These are phyloP conservation scores for Hordeum pubiflorum DNA, from an alignment of 202 grass and related monocot genomes.

Conservation along the genomic window DNA sequence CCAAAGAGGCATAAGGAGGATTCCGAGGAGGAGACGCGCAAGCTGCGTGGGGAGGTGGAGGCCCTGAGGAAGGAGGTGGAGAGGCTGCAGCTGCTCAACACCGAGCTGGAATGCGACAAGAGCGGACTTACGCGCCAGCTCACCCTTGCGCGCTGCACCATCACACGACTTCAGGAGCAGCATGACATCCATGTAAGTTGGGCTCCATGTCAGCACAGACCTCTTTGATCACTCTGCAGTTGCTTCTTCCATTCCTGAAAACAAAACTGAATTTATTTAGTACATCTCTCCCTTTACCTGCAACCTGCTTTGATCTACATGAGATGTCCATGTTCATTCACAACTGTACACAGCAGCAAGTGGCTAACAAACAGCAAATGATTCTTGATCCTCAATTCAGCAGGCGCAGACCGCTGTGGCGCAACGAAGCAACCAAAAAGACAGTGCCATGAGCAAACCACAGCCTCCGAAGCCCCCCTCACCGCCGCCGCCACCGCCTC, in stretches of 20 bases:
- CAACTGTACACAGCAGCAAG: neutral
- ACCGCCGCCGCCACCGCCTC: neutral
- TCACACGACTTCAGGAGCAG: slow-evolving; percentile 27
- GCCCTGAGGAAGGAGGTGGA: slow-evolving; percentile 48
- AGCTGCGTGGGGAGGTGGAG: slow-evolving; percentile 47
- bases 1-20: slow-evolving; percentile 12
- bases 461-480: slow-evolving; percentile 10
- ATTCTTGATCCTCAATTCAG: neutral
- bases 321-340: neutral
- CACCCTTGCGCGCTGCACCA: slow-evolving; percentile 13
- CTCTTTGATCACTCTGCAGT: neutral
- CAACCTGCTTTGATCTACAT: neutral
- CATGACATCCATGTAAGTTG: slow-evolving; percentile 22
- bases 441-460: neutral
- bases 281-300: neutral
- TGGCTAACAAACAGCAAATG: neutral
- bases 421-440: neutral
- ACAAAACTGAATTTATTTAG: neutral
- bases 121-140: slow-evolving; percentile 40
- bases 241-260: neutral
- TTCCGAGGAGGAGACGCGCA: slow-evolving; percentile 18
- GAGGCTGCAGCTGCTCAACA: slow-evolving; percentile 52
- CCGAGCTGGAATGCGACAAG: slow-evolving; percentile 49
- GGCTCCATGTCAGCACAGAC: neutral
- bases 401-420: neutral